A percentile compares a stretch with the other conserved stretches of the same genome.
These are phyloP conservation scores for Westerdykella ornata DNA, from an alignment of 2,329 filamentous ascomycete genomes.

Conservation along the genomic window DNA sequence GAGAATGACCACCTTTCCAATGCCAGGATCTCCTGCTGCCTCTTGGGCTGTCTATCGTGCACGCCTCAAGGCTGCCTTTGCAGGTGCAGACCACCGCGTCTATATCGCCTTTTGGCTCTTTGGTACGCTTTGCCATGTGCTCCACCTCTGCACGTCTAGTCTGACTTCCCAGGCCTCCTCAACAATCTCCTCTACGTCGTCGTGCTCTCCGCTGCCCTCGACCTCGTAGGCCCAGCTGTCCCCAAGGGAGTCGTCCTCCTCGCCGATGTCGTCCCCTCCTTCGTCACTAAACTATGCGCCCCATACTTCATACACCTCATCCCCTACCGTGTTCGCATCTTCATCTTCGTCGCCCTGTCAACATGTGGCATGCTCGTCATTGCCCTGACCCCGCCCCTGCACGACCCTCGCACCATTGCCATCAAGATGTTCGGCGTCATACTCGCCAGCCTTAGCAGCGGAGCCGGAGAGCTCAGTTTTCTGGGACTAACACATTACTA, in stretches of 20 bases:
- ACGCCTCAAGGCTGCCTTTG: constrained; percentile 57
- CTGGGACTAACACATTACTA: constrained; percentile 90
- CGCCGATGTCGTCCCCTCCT: constrained; percentile 84
- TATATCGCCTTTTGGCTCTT: constrained; percentile 87
- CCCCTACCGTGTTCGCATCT: constrained; percentile 68
- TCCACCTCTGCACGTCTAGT: not conserved
- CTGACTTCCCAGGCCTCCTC: constrained; percentile 60
- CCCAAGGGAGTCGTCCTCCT: constrained; percentile 91
- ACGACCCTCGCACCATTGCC: constrained; percentile 55
- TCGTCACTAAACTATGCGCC: constrained; percentile 77
- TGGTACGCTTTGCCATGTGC: constrained; percentile 50
- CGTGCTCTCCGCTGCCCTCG: constrained; percentile 88
- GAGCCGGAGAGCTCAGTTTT: constrained; percentile 85
- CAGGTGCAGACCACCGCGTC: constrained; percentile 63
- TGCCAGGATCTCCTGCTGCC: constrained; percentile 53
- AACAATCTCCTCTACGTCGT: constrained; percentile 98
- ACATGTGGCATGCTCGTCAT: constrained; percentile 84
- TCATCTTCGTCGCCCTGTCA: constrained; percentile 68
- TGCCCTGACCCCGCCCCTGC: constrained; percentile 63
- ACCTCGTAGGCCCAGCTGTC: constrained; percentile 78
- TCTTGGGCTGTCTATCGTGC: constrained; percentile 70
- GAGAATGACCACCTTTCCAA: constrained; percentile 42
- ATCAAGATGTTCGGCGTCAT: constrained; percentile 77
- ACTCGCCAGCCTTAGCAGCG: constrained; percentile 76
- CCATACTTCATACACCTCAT: constrained; percentile 91